These are phyloP conservation scores for Eimeria brunetti DNA, from an alignment of 169 alveolate species.

Conservation along the genomic window DNA sequence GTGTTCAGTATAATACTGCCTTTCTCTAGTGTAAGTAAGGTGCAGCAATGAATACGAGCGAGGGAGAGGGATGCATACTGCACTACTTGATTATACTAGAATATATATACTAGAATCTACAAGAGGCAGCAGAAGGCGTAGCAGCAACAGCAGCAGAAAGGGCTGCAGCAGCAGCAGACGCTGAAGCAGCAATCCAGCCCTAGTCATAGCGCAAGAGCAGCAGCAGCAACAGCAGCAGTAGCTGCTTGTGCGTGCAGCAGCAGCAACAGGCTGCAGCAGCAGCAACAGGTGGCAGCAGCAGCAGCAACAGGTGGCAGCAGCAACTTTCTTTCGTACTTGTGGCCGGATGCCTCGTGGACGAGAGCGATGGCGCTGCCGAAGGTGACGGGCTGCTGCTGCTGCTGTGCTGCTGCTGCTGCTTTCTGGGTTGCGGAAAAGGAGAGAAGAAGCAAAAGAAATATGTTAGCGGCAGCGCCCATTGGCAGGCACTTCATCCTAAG, in stretches of 20 bases:
- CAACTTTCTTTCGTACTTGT: neutral
- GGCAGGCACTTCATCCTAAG: neutral
- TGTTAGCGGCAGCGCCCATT: neutral
- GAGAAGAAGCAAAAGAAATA: neutral
- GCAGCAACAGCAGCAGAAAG: neutral
- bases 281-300: slow-evolving; percentile 3
- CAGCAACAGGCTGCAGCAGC: too few relatives aligned
- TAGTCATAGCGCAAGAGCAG: slow-evolving; percentile 24
- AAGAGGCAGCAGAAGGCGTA: neutral
- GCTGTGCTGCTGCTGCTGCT: slow-evolving; percentile 7
- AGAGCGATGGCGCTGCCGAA: slow-evolving; percentile 74
- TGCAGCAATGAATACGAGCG: too few relatives aligned
- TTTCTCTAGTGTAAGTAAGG: too few relatives aligned
- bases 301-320: slow-evolving; percentile 17
- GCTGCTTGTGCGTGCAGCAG: neutral
- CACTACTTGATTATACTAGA: too few relatives aligned
- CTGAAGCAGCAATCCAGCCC: slow-evolving; percentile 12
- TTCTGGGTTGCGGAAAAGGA: neutral
- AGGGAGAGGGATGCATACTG: too few relatives aligned
- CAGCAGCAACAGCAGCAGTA: neutral
- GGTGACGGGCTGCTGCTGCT: slow-evolving; percentile 57
- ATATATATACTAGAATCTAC: neutral
- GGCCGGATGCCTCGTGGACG: slow-evolving; percentile 60
- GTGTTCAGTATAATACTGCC: neutral
- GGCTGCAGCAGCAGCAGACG: neutral